Conservation (phyloP, 345 rosid genomes). For the Erucastrum elatum region DNA sequence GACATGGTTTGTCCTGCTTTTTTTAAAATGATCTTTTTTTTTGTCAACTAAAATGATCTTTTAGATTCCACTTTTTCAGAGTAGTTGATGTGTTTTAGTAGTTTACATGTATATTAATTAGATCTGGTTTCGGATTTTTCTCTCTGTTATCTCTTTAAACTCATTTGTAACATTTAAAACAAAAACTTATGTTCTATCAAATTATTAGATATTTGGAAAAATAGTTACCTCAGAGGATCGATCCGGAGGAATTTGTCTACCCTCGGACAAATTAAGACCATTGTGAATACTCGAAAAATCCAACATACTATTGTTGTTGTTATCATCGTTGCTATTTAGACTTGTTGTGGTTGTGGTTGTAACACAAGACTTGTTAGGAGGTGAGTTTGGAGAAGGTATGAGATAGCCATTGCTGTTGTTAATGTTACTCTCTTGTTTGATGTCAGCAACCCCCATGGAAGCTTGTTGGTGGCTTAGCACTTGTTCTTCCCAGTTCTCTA, state of each 20-base stretch:
- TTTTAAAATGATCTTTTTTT: conserved; percentile 1
- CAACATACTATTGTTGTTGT: conserved; percentile 51
- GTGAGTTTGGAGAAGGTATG: conserved; percentile 52
- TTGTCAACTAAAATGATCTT: background rate
- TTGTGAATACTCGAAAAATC: conserved; percentile 59
- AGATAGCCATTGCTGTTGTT: conserved; percentile 42
- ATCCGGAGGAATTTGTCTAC: conserved; percentile 68
- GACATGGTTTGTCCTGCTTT: conserved; percentile 6
- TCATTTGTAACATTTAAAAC: background rate
- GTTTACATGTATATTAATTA: conserved; percentile 1
- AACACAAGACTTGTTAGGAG: conserved; percentile 62
- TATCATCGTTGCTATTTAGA: conserved; percentile 37
- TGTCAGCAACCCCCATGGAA: conserved; percentile 41
- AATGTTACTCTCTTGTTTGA: conserved; percentile 67
- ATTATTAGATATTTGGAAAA: background rate
- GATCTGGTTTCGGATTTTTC: background rate
- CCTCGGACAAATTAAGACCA: conserved; percentile 45
- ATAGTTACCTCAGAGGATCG: conserved; percentile 70
- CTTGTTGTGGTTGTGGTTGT: conserved; percentile 56
- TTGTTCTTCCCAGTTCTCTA: conserved; percentile 73
- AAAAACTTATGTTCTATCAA: background rate
- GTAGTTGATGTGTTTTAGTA: background rate
- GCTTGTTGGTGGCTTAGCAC: conserved; percentile 55
- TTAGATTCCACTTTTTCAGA: conserved; percentile 6
- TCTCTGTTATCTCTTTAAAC: background rate